Evolutionary conservation across 169 alveolate genomes (phyloP).

Genomic region (Plasmodium knowlesi): DNA sequence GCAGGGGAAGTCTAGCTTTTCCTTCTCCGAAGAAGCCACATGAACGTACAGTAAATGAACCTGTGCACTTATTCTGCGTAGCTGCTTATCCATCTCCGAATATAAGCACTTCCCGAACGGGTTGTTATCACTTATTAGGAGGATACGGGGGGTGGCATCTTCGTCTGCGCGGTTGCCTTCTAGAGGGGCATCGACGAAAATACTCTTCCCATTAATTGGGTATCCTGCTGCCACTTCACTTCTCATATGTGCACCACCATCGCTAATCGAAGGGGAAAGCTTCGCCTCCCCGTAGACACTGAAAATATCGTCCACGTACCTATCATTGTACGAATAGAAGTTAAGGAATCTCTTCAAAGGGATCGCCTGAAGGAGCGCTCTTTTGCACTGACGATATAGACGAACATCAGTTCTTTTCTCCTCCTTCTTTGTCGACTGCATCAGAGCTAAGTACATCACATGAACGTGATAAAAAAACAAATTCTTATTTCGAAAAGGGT

Average conservation of each 20-base stretch:
- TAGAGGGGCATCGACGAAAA: background rate
- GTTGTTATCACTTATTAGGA: background rate
- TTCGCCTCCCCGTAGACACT: background rate
- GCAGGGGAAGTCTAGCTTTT: background rate
- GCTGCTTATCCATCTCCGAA: background rate
- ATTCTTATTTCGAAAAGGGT: constrained; percentile 39
- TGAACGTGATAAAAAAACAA: constrained; percentile 63
- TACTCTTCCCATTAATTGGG: background rate
- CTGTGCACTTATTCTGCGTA: background rate
- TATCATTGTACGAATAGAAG: constrained; percentile 57
- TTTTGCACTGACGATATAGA: constrained; percentile 24
- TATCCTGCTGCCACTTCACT: background rate
- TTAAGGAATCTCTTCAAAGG: constrained; percentile 28
- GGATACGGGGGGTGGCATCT: background rate
- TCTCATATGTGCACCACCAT: background rate
- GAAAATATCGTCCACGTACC: constrained; percentile 59
- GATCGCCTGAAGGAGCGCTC: constrained; percentile 7
- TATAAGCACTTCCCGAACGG: background rate
- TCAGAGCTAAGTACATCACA: constrained; percentile 54
- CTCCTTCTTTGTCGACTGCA: constrained; percentile 1
- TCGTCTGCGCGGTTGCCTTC: background rate
- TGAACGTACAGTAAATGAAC: background rate
- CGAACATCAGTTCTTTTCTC: background rate
- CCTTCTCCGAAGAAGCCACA: background rate
- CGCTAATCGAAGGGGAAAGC: too few relatives aligned